Evolutionary conservation across 2,329 filamentous ascomycete species (phyloP).

Genomic region (Arthrobotrys sinensis): DNA sequence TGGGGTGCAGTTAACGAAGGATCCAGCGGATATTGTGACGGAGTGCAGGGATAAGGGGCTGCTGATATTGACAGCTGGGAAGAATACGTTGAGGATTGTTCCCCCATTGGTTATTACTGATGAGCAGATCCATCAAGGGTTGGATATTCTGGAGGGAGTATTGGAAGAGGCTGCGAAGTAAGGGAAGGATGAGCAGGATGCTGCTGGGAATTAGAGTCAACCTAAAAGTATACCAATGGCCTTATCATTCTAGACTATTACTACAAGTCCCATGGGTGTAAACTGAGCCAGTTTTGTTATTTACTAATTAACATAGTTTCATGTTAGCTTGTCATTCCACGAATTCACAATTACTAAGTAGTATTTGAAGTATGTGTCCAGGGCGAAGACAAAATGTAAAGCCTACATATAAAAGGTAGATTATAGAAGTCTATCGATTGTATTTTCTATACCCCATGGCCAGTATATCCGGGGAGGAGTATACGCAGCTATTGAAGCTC

Average conservation of each 20-base stretch:
- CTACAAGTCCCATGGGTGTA: too few species aligned
- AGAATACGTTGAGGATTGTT: slow-evolving; percentile 92
- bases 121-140: slow-evolving; percentile 82
- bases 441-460: too few species aligned
- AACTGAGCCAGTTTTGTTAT: too few species aligned
- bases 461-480: too few species aligned
- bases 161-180: slow-evolving; percentile 38
- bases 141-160: slow-evolving; percentile 81
- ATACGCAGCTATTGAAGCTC: too few species aligned
- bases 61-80: slow-evolving; percentile 91
- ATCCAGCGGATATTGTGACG: slow-evolving; percentile 82
- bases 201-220: slow-evolving; percentile 5
- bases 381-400: too few species aligned
- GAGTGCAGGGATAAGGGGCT: slow-evolving; percentile 89
- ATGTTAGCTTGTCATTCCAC: too few species aligned
- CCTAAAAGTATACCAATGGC: not conserved
- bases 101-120: slow-evolving; percentile 86
- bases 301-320: too few species aligned
- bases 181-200: slow-evolving; percentile 8
- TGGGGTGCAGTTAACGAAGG: slow-evolving; percentile 83
- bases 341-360: too few species aligned
- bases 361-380: too few species aligned
- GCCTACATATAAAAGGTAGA: too few species aligned
- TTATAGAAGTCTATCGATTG: too few species aligned
- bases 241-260: not conserved